Conservation (phyloP, 768 basidiomycete species). For the Tricholoma terreum region DNA sequence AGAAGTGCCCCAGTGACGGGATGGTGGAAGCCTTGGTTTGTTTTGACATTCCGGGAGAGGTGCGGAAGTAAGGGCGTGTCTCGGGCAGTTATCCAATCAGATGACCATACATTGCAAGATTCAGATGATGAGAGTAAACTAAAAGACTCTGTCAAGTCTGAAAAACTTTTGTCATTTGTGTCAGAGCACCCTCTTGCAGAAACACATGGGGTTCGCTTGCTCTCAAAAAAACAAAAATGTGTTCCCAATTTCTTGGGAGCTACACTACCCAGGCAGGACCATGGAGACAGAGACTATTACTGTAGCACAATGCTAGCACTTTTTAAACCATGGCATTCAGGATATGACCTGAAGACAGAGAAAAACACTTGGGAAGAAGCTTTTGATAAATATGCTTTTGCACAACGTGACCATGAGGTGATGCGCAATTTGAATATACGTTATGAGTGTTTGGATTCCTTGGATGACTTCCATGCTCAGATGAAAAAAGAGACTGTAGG, state of each 20-base stretch:
- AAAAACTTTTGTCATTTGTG: too few relatives aligned
- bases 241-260: background rate
- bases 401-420: conserved; percentile 5
- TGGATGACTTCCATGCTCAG: conserved; percentile 24
- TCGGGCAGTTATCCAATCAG: too few relatives aligned
- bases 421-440: conserved; percentile 23
- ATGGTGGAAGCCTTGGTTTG: too few relatives aligned
- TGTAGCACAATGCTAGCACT: conserved; percentile 14
- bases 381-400: conserved; percentile 1
- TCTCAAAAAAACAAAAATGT: background rate
- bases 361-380: conserved; percentile 16
- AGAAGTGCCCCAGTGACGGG: too few relatives aligned
- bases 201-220: background rate
- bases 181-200: background rate
- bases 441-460: conserved; percentile 28
- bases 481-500: conserved; percentile 4
- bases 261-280: conserved; percentile 10
- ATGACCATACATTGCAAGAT: too few relatives aligned
- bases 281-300: conserved; percentile 30
- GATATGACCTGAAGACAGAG: conserved; percentile 14
- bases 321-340: conserved; percentile 23
- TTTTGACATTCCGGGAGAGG: too few relatives aligned
- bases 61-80: too few relatives aligned
- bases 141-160: too few relatives aligned
- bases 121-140: too few relatives aligned